Evolutionary conservation across 352 stramenopile genomes (phyloP).

Genomic region (Globisporangium lucens): DNA sequence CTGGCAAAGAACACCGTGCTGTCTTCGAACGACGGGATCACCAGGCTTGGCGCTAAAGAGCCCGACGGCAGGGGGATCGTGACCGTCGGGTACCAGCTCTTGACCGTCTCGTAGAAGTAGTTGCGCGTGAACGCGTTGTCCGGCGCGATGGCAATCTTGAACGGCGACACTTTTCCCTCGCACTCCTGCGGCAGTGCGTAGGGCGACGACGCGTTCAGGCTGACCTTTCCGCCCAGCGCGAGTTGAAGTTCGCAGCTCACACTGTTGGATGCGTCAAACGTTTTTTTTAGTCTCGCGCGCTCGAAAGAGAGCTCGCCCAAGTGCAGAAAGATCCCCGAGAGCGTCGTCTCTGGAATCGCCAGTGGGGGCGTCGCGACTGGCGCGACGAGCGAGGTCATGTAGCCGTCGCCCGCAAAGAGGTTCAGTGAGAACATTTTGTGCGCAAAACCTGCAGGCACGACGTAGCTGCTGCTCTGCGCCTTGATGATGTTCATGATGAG

Average conservation of each 20-base stretch:
- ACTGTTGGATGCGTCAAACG: slow-evolving; percentile 3
- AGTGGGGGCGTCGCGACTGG: slow-evolving; percentile 31
- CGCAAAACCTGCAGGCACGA: slow-evolving; percentile 37
- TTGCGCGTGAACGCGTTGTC: slow-evolving; percentile 34
- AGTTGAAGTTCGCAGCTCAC: slow-evolving; percentile 9
- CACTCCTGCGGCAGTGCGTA: slow-evolving; percentile 24
- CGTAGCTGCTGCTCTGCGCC: slow-evolving; percentile 28
- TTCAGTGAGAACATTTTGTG: slow-evolving; percentile 28
- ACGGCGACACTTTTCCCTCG: slow-evolving; percentile 20
- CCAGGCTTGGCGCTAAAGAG: slow-evolving; percentile 8
- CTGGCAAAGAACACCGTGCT: slow-evolving; percentile 34
- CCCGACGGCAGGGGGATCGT: slow-evolving; percentile 15
- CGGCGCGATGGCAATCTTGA: slow-evolving; percentile 35
- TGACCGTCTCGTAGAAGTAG: slow-evolving; percentile 36
- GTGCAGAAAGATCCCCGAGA: slow-evolving; percentile 55
- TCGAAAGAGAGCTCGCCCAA: slow-evolving; percentile 38
- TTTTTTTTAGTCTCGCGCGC: slow-evolving; percentile 19
- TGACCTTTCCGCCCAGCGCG: slow-evolving; percentile 11
- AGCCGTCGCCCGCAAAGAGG: slow-evolving; percentile 37
- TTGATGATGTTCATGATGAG: slow-evolving; percentile 57
- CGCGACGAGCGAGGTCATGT: slow-evolving; percentile 31
- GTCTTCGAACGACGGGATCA: slow-evolving; percentile 41
- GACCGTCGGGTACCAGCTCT: slow-evolving; percentile 26
- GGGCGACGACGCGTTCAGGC: slow-evolving; percentile 19
- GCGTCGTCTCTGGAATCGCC: slow-evolving; percentile 51